These are phyloP conservation scores for Ambrosia trifida DNA, from an alignment of 129 eudicot species.

Conservation along the genomic window DNA sequence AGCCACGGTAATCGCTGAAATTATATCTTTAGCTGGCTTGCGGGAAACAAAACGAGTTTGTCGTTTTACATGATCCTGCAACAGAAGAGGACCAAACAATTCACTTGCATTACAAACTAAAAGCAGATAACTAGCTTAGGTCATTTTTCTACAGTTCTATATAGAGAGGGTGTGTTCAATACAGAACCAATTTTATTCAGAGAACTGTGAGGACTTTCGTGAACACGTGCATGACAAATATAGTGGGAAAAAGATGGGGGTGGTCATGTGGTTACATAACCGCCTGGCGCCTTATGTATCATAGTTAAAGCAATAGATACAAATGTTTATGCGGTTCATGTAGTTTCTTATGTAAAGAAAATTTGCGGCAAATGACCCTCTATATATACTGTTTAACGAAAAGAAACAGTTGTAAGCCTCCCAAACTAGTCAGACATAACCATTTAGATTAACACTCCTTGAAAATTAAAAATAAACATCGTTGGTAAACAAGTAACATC, in stretches of 20 bases:
- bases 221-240: neutral
- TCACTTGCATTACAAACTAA: constrained; percentile 20
- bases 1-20: constrained; percentile 63
- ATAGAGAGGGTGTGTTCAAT: no score
- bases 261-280: no score
- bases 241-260: neutral
- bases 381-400: neutral
- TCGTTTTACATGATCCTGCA: constrained; percentile 82
- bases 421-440: neutral
- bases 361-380: no score
- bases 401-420: neutral
- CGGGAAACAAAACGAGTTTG: constrained; percentile 99
- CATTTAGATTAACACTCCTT: neutral
- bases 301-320: no score
- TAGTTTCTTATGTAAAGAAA: no score
- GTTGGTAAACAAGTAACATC: neutral
- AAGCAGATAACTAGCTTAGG: constrained; percentile 7
- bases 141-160: no score
- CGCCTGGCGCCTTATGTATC: no score
- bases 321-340: no score
- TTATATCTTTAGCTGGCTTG: constrained; percentile 70
- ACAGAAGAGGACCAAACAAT: constrained; percentile 10
- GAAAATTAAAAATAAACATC: neutral
- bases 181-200: no score
- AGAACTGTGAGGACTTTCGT: no score